These are phyloP conservation scores for Camelina sativa DNA, from an alignment of 345 rosid genomes.

Conservation along the genomic window DNA sequence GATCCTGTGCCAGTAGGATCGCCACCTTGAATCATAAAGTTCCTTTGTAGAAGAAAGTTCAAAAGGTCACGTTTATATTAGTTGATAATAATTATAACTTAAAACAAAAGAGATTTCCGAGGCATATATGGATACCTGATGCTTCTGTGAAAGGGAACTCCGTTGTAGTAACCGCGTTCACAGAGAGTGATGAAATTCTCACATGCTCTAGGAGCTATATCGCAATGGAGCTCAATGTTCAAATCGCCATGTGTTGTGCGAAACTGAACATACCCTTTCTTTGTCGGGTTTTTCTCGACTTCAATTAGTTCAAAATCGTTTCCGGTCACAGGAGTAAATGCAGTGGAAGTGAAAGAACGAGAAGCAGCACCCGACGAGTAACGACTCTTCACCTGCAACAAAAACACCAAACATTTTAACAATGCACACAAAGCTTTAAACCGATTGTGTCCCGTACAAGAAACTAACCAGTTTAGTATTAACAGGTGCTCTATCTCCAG, in stretches of 20 bases:
- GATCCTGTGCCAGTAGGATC: conserved; percentile 94
- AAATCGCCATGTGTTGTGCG: conserved; percentile 90
- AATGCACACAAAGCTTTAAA: conserved; percentile 1
- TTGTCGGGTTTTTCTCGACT: conserved; percentile 91
- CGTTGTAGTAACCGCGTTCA: conserved; percentile 83
- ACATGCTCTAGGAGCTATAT: conserved; percentile 88
- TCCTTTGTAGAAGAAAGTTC: conserved; percentile 48
- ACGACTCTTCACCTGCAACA: conserved; percentile 75
- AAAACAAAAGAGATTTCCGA: background rate
- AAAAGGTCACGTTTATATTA: background rate
- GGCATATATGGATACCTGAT: conserved; percentile 55
- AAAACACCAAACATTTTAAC: conserved; percentile 6
- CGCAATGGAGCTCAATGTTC: conserved; percentile 92
- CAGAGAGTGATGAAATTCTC: conserved; percentile 91
- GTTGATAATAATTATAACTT: background rate
- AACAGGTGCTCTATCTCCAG: conserved; percentile 90
- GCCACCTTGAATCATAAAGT: conserved; percentile 98
- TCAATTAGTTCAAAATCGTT: conserved; percentile 83
- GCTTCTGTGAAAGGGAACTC: conserved; percentile 77
- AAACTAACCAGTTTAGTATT: conserved; percentile 80
- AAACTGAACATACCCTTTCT: conserved; percentile 96
- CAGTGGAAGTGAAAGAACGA: conserved; percentile 90
- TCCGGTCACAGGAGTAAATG: conserved; percentile 83
- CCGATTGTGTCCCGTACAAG: background rate
- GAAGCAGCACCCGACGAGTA: conserved; percentile 95